These are phyloP conservation scores for Nigrospora osmanthi DNA, from an alignment of 2,329 filamentous ascomycete genomes.

Conservation along the genomic window DNA sequence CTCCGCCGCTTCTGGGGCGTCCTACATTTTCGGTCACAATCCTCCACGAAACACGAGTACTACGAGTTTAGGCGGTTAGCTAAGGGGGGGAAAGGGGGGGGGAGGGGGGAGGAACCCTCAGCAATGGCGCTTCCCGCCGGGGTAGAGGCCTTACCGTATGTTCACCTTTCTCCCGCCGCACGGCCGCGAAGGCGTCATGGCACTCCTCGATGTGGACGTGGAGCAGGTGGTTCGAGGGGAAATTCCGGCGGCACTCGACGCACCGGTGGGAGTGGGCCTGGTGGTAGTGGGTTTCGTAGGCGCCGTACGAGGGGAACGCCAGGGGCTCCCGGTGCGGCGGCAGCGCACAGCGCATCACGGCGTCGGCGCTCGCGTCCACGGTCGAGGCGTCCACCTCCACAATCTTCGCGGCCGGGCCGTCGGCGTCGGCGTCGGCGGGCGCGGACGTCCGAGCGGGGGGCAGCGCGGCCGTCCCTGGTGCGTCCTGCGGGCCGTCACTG, in stretches of 20 bases:
- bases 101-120: not conserved
- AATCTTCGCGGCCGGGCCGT: slow-evolving; percentile 41
- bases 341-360: slow-evolving; percentile 70
- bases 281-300: slow-evolving; percentile 82
- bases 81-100: not conserved
- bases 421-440: not conserved
- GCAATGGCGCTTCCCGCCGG: not conserved
- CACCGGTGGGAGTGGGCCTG: slow-evolving; percentile 80
- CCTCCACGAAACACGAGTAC: slow-evolving; percentile 86
- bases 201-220: slow-evolving; percentile 82
- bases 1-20: slow-evolving; percentile 77
- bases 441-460: no score
- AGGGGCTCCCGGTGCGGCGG: slow-evolving; percentile 69
- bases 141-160: slow-evolving; percentile 58
- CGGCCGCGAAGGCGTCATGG: slow-evolving; percentile 72
- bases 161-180: slow-evolving; percentile 71
- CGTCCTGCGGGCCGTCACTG: slow-evolving; percentile 4
- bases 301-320: slow-evolving; percentile 65
- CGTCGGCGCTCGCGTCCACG: slow-evolving; percentile 23
- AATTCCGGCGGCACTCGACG: slow-evolving; percentile 75
- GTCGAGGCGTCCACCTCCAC: slow-evolving; percentile 46
- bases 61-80: slow-evolving; percentile 22
- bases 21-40: slow-evolving; percentile 76
- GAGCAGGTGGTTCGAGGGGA: slow-evolving; percentile 76
- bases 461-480: not conserved